A percentile compares a stretch with the other conserved stretches of the same genome.
Conservation (phyloP, 2,329 filamentous ascomycete genomes). For the Phyllosticta citribraziliensis region DNA sequence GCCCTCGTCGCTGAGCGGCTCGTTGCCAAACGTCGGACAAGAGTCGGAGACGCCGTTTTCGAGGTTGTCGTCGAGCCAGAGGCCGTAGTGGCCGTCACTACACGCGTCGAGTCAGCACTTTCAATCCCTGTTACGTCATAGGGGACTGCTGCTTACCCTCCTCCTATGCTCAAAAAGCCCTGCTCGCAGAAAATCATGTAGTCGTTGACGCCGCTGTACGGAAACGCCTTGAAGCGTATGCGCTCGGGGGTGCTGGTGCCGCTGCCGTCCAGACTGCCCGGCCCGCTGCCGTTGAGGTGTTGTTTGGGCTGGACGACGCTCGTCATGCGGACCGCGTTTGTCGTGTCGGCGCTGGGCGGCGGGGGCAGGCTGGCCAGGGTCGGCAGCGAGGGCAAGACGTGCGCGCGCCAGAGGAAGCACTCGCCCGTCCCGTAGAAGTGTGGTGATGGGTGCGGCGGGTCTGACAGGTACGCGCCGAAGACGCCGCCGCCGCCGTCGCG, state of each 20-base stretch:
- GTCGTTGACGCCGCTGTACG: conserved; percentile 91
- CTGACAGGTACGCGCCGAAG: conserved; percentile 91
- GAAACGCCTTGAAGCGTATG: conserved; percentile 94
- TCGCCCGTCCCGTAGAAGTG: conserved; percentile 95
- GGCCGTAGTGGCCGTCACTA: conserved; percentile 74
- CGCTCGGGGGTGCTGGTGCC: conserved; percentile 55
- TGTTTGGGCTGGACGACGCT: conserved; percentile 36
- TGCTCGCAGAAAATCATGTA: conserved; percentile 92
- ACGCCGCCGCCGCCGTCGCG: conserved; percentile 66
- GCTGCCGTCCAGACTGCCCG: conserved; percentile 23
- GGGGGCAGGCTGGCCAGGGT: conserved; percentile 51
- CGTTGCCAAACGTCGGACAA: conserved; percentile 90
- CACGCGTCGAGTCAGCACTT: not conserved
- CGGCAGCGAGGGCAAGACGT: conserved; percentile 47
- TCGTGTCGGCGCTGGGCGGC: conserved; percentile 58
- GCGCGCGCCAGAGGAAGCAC: conserved; percentile 83
- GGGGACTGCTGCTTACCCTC: conserved; percentile 42
- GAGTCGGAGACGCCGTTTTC: conserved; percentile 73
- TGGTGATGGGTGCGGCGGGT: conserved; percentile 67
- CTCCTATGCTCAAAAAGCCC: conserved; percentile 76
- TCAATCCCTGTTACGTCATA: not conserved
- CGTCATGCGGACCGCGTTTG: conserved; percentile 51
- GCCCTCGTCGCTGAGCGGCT: conserved; percentile 84
- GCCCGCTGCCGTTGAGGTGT: conserved; percentile 19
- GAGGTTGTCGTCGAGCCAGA: conserved; percentile 85